Base-by-base conservation (phyloP, 2,329 filamentous ascomycete species). In the Phialophora tarda region DNA sequence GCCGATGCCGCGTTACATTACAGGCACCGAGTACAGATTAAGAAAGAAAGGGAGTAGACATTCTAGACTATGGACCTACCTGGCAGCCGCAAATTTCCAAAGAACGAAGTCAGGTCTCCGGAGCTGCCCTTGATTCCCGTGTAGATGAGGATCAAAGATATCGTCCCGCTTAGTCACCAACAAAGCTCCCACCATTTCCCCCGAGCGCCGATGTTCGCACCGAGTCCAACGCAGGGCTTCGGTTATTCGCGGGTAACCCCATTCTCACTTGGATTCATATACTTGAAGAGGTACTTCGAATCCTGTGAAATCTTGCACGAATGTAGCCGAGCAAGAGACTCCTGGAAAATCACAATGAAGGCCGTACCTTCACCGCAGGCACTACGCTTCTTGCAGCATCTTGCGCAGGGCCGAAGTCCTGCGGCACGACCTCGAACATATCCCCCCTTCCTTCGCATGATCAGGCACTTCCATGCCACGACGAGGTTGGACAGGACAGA, bases 401-500 rank as follows among this genome's bases (percentile, higher is more conserved):
- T 65, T 7, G 57, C 57, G 14, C 63, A 53, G 41, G 17, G 54
- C 32, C 62, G 50, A 23, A 54, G 24, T 23, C 53, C 61, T 14
- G 48, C 54, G 4, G 28, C 59, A 12, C 47, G 59, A 44, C 68
- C 63, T 56, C 68, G 63, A 61, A 48, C 41, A 59, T 65, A 58
- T 41, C 14, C 60, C 51, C 62, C 68, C 62, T 69, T 69, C 58
- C 63, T 66, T 59, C 66, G 26, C 53, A 56, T 48, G 48, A 63
- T 30, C 41, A 61, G 58, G 59, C 64, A 64, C 24, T 71, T 73
- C 66, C 71, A 72, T 58, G 64, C 65, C 4, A 51, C 71, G 2
- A 30, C 59, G 10, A 48, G 61, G 23, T 44, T 71, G 10, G 69
- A 72, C 21, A 68, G 59, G 44, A 70, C 58, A 47, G 67, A 73